These are phyloP conservation scores for Amoeboaphelidium protococcarum DNA, from an alignment of 371 early-diverging fungal species.

Conservation along the genomic window DNA sequence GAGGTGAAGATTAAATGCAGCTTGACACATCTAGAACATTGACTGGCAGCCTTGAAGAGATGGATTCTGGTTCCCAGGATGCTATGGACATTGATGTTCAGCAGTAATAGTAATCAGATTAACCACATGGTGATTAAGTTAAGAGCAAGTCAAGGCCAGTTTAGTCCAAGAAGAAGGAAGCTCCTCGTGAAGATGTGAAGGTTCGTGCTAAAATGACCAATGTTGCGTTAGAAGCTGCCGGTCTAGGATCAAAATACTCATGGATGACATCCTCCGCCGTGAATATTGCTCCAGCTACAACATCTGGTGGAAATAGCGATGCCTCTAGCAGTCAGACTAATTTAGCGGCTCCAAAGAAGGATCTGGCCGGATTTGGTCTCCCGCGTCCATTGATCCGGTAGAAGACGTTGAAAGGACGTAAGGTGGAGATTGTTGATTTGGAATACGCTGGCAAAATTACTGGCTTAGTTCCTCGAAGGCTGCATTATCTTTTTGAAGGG, in stretches of 20 bases:
- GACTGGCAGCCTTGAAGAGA: neutral
- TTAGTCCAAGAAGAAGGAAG: too few relatives aligned
- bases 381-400: neutral
- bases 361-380: neutral
- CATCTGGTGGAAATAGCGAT: neutral
- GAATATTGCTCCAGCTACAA: neutral
- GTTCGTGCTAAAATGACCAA: neutral
- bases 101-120: too few relatives aligned
- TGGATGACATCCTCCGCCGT: neutral
- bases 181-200: neutral
- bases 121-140: too few relatives aligned
- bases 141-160: too few relatives aligned
- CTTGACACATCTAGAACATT: neutral
- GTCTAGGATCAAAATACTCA: neutral
- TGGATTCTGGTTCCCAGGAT: neutral
- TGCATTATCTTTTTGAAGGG: too few relatives aligned
- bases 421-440: neutral
- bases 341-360: too few relatives aligned
- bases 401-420: neutral
- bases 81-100: neutral
- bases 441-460: too few relatives aligned
- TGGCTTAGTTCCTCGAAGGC: too few relatives aligned
- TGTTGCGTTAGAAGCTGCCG: neutral
- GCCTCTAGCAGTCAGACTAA: neutral
- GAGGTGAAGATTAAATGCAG: neutral